phyloP scores from a whole-genome alignment of 208 protist genomes.

The Acanthamoeba castellanii region DNA sequence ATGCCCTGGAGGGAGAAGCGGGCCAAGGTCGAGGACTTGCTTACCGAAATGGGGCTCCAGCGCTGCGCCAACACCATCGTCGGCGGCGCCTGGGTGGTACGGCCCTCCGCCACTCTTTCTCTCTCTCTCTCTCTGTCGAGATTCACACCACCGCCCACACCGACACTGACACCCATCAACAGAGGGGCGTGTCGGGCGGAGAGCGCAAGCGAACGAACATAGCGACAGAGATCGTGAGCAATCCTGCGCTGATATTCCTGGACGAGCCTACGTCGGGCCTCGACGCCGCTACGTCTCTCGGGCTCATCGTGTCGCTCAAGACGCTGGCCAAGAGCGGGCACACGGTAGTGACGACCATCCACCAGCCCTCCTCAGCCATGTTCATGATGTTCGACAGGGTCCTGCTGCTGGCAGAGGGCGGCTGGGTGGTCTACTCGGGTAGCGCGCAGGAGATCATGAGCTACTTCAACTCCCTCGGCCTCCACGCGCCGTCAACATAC shows the following conservation, averaged over 20 bases:
- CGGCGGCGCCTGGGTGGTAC: conserved; percentile 68
- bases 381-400: conserved; percentile 84
- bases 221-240: conserved; percentile 81
- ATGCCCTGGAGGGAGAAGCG: conserved; percentile 40
- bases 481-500: conserved; percentile 53
- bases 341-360: conserved; percentile 95
- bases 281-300: conserved; percentile 92
- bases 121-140: too few relatives aligned
- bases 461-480: conserved; percentile 70
- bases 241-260: conserved; percentile 80
- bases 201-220: conserved; percentile 87
- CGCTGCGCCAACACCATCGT: conserved; percentile 68
- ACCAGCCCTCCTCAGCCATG: conserved; percentile 94
- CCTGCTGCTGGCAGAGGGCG: conserved; percentile 70
- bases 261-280: conserved; percentile 87
- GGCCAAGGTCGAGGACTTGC: not conserved
- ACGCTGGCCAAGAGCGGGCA: conserved; percentile 89
- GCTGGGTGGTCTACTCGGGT: conserved; percentile 60
- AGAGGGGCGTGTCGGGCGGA: conserved; percentile 78
- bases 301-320: conserved; percentile 91
- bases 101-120: not conserved
- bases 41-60: conserved; percentile 74
- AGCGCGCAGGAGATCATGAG: not conserved
- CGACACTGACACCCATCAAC: too few relatives aligned
- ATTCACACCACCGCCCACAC: too few relatives aligned